Evolutionary conservation across 805 yeast species (phyloP), one percentile per base, ranked within the genome.

Genomic region (Candida ortonii): DNA sequence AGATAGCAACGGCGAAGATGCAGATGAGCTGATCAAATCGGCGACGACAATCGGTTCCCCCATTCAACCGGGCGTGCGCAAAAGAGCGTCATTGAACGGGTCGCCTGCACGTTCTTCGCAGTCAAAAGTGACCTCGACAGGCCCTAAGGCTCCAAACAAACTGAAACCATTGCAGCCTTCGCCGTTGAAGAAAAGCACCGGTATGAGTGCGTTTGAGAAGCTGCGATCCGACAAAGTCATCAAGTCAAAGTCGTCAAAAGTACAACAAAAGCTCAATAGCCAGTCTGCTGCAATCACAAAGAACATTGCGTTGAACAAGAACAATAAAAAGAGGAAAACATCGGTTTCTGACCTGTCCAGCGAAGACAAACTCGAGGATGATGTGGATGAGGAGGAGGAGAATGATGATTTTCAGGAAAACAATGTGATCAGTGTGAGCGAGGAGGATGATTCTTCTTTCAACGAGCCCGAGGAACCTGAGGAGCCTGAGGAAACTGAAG

Each of bases 1-100:
- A 11, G 43, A 16, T n/a, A 46, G 46, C 14, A 41, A 43, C 30
- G 44, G 36, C 25, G 53, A 47, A 25, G 53, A 53, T n/a, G 52
- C 56, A 11, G 61, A 56, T 28, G 61, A 54, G 34, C 42, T 49
- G 27, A 59, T 58, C 11, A 50, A 44, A 24, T 46, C 52, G 2
- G 62, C 63, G 2, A 43, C 54, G 8, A 30, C 37, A n/a, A 39
- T 51, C 33, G 62, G 62, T 1, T 51, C 59, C 7, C 62, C 61
- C 1, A 57, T 57, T 3, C 46, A 41, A 22, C 51, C 50, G 4
- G 12, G 28, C 13, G 36, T 38, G 17, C 48, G 39, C 31, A 44
- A 36, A 9, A 30, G 38, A 14, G 35, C 50, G 5, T 44, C 50
- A 1, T n/a, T 44, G 16, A 43, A 34, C 19, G 52, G 51, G 3